Conservation (phyloP, 2,329 filamentous ascomycete genomes). For the Mycosphaerelloides madeirae region DNA sequence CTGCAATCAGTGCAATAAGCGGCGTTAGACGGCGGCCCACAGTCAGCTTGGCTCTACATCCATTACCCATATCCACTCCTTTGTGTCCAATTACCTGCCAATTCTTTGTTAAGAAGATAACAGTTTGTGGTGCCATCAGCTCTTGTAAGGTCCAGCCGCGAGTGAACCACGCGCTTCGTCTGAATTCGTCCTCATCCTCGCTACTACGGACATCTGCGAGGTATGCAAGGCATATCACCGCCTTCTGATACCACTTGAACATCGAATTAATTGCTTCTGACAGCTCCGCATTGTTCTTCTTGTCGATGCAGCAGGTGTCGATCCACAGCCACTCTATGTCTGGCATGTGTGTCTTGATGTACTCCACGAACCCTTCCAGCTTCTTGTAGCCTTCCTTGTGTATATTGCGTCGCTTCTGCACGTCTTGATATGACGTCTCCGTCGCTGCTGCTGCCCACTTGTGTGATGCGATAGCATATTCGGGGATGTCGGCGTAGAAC, state of each 20-base stretch:
- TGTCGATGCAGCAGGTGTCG: slow-evolving; percentile 23
- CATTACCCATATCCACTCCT: neutral
- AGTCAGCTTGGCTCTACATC: neutral
- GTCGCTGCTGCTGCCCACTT: slow-evolving; percentile 1
- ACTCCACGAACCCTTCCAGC: slow-evolving; percentile 3
- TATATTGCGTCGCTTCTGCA: neutral
- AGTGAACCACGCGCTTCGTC: slow-evolving; percentile 3
- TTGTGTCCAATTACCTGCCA: slow-evolving; percentile 15
- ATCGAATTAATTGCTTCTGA: slow-evolving; percentile 12
- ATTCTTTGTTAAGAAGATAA: slow-evolving; percentile 6
- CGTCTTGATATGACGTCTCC: slow-evolving; percentile 4
- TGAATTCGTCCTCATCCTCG: neutral
- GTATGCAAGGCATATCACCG: slow-evolving; percentile 17
- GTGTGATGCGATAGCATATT: slow-evolving; percentile 9
- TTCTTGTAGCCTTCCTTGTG: slow-evolving; percentile 8
- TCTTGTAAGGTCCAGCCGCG: too few relatives aligned
- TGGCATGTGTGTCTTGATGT: slow-evolving; percentile 4
- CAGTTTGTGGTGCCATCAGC: slow-evolving; percentile 7
- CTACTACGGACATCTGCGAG: slow-evolving; percentile 7
- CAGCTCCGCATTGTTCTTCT: slow-evolving; percentile 13
- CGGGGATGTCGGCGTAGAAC: neutral
- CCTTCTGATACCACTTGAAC: slow-evolving; percentile 20
- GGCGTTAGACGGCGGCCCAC: neutral
- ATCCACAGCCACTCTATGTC: slow-evolving; percentile 15
- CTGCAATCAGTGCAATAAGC: slow-evolving; percentile 7